Evolutionary conservation across 163 green algal species (phyloP).

Genomic region (Scenedesmus sp.): DNA sequence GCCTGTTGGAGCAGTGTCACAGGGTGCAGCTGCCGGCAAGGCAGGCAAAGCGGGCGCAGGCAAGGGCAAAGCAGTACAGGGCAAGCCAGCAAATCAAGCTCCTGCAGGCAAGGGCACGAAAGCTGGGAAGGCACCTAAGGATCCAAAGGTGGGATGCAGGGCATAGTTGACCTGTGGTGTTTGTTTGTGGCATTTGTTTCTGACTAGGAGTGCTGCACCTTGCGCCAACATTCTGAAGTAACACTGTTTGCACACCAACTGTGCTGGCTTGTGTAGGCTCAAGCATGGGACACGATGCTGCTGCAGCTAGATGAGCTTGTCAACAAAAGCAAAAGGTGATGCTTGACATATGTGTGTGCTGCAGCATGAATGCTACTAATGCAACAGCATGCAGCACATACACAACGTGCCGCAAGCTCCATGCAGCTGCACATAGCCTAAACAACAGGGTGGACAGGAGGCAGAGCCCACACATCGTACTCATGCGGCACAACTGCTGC

Average conservation of each 20-base stretch:
- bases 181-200: too few species aligned
- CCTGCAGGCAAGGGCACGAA: not conserved
- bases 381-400: not conserved
- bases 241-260: not conserved
- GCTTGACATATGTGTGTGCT: not conserved
- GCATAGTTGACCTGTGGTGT: too few species aligned
- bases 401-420: not conserved
- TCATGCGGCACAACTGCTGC: not conserved
- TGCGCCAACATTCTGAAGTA: not conserved
- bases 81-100: not conserved
- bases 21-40: not conserved
- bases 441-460: not conserved
- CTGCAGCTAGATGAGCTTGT: conserved; percentile 34
- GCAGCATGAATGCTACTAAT: not conserved
- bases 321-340: conserved; percentile 48
- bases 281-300: conserved; percentile 15
- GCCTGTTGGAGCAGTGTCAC: not conserved
- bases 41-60: not conserved
- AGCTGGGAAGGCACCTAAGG: conserved; percentile 12
- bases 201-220: not conserved
- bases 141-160: not conserved
- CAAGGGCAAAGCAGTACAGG: not conserved
- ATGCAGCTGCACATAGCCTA: not conserved
- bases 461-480: not conserved
- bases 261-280: conserved; percentile 19